Evolutionary conservation across 441 rosid species (phyloP).

Genomic region (Isatis lusitanica): DNA sequence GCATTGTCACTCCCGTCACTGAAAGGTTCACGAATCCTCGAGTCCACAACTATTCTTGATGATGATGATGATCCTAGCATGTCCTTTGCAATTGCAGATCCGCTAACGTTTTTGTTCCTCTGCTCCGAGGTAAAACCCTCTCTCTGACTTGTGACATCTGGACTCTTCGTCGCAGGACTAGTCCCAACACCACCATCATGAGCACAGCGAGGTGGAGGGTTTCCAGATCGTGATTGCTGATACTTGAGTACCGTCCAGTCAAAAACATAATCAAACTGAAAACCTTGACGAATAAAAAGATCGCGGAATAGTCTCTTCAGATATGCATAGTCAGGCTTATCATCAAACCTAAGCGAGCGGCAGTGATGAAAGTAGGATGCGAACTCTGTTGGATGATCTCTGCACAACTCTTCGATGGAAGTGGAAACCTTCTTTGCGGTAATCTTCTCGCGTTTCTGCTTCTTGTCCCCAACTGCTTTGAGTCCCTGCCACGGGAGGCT

Average conservation of each 20-base stretch:
- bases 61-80: neutral
- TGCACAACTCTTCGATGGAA: slow-evolving; percentile 82
- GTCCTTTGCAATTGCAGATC: too few species aligned
- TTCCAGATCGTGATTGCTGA: slow-evolving; percentile 74
- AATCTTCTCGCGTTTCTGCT: slow-evolving; percentile 85
- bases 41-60: slow-evolving; percentile 24
- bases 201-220: slow-evolving; percentile 60
- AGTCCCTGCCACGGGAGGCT: slow-evolving; percentile 98
- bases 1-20: slow-evolving; percentile 36
- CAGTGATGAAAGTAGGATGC: slow-evolving; percentile 88
- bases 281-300: slow-evolving; percentile 89
- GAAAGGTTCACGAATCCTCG: slow-evolving; percentile 44
- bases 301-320: slow-evolving; percentile 83
- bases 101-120: too few species aligned
- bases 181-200: neutral
- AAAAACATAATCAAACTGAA: slow-evolving; percentile 86
- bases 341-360: slow-evolving; percentile 85
- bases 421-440: slow-evolving; percentile 87
- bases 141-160: too few species aligned
- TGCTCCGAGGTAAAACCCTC: too few species aligned
- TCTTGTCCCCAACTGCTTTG: slow-evolving; percentile 86
- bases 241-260: slow-evolving; percentile 90
- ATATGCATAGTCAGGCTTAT: slow-evolving; percentile 86
- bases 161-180: too few species aligned
- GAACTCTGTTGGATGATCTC: slow-evolving; percentile 86